phyloP scores from a whole-genome alignment of 78 protist species.

The Polysphondylium violaceum region DNA sequence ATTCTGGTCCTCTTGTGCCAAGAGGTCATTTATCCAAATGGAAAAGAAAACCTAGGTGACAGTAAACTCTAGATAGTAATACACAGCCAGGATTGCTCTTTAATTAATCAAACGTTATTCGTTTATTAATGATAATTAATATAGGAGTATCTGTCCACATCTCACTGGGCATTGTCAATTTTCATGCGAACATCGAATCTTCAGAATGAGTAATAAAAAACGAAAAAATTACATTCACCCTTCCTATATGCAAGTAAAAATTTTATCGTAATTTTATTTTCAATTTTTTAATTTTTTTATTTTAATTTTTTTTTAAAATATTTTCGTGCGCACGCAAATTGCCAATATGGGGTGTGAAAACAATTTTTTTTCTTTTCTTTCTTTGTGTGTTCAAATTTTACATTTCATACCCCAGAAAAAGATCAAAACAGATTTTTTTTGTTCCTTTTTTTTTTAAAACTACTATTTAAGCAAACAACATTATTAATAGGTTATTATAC shows the following conservation, averaged over 20 bases:
- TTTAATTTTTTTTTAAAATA: background rate
- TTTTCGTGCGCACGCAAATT: background rate
- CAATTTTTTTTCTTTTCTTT: background rate
- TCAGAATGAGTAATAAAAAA: background rate
- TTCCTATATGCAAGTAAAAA: no score
- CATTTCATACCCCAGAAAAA: no score
- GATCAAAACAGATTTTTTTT: no score
- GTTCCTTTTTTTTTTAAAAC: background rate
- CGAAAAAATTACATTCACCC: background rate
- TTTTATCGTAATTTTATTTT: background rate
- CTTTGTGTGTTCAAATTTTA: background rate
- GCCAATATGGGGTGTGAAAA: no score
- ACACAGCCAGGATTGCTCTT: no score
- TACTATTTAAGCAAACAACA: background rate
- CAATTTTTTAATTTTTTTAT: background rate
- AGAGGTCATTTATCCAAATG: slow-evolving; percentile 4
- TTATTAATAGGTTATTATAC: no score
- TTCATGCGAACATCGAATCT: no score
- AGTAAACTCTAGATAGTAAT: no score
- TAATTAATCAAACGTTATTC: no score
- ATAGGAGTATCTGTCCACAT: no score
- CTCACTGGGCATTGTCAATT: no score
- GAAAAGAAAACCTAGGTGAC: background rate
- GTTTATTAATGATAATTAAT: no score
- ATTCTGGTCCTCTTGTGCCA: slow-evolving; percentile 48